Evolutionary conservation across 176 grass and related monocot genomes (phyloP).

Genomic region (Oryza australiensis): DNA sequence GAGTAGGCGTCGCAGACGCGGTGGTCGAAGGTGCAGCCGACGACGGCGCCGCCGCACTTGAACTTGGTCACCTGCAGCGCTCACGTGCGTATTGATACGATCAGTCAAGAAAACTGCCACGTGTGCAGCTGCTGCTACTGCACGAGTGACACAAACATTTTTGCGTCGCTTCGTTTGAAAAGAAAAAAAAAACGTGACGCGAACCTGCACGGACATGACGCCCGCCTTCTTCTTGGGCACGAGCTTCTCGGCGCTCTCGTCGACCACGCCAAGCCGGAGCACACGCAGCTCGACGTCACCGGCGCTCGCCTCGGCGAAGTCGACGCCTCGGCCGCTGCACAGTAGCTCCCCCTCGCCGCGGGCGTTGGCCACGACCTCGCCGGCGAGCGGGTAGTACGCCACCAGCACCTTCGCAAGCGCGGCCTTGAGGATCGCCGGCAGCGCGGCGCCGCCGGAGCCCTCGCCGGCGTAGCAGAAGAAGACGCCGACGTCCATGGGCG

Average conservation of each 20-base stretch:
- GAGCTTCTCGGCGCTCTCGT: constrained; percentile 59
- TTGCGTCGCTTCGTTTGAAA: not conserved
- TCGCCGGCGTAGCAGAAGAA: constrained; percentile 67
- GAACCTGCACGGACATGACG: constrained; percentile 61
- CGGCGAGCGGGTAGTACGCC: constrained; percentile 59
- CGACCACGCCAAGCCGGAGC: constrained; percentile 43
- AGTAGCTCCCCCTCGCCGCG: constrained; percentile 53
- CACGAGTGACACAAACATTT: not conserved
- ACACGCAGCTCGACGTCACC: constrained; percentile 45
- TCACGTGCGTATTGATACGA: not conserved
- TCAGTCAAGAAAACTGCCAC: not conserved
- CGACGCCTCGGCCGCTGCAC: constrained; percentile 66
- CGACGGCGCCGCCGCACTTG: constrained; percentile 58
- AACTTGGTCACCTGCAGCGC: constrained; percentile 57
- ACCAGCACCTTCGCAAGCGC: constrained; percentile 52
- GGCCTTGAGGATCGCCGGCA: constrained; percentile 40
- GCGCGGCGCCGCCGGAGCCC: not conserved
- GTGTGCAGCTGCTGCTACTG: not conserved
- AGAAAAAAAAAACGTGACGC: not conserved
- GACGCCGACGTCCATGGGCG: constrained; percentile 53
- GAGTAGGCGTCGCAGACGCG: constrained; percentile 86
- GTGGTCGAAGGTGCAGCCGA: constrained; percentile 83
- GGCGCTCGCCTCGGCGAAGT: constrained; percentile 48
- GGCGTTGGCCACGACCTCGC: constrained; percentile 48
- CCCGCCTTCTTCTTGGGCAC: constrained; percentile 69